Conservation (phyloP, 164 flowering plant species). For the Kingdonia uniflora region DNA sequence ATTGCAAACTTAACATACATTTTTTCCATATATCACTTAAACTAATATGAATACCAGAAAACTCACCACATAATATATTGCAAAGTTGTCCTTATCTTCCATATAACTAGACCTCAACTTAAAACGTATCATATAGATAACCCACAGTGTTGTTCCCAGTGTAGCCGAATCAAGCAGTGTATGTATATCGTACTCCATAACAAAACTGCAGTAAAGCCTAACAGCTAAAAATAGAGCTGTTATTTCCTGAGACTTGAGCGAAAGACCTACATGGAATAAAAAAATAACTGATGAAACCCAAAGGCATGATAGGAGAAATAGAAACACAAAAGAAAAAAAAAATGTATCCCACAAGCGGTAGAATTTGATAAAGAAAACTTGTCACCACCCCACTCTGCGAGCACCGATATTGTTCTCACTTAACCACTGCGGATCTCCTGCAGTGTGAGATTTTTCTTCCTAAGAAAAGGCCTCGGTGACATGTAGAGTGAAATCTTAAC, state of each 20-base stretch:
- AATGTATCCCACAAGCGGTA: too few species aligned
- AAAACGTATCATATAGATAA: constrained; percentile 31
- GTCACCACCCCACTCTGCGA: too few species aligned
- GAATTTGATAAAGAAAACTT: too few species aligned
- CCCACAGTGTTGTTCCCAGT: constrained; percentile 33
- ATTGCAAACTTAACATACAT: too few species aligned
- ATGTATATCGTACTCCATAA: constrained; percentile 45
- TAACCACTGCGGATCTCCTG: too few species aligned
- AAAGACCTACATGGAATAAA: constrained; percentile 32
- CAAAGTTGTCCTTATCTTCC: constrained; percentile 36
- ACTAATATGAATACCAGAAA: neutral
- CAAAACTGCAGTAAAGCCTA: constrained; percentile 44
- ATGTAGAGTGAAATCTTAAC: too few species aligned
- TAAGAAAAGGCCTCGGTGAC: too few species aligned
- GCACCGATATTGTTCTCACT: too few species aligned
- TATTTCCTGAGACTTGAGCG: constrained; percentile 44
- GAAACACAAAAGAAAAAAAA: too few species aligned
- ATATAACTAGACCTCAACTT: constrained; percentile 27
- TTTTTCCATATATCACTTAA: too few species aligned
- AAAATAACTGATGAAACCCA: neutral
- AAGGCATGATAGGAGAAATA: neutral
- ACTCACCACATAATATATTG: constrained; percentile 33
- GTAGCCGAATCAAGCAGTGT: constrained; percentile 44
- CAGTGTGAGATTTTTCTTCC: too few species aligned
- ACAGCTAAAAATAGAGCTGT: constrained; percentile 44